Percentiles rank a stretch among this genome's conserved stretches.
These are phyloP conservation scores for Pseudomassariella vexata DNA, from an alignment of 2,329 filamentous ascomycete species.

Conservation along the genomic window DNA sequence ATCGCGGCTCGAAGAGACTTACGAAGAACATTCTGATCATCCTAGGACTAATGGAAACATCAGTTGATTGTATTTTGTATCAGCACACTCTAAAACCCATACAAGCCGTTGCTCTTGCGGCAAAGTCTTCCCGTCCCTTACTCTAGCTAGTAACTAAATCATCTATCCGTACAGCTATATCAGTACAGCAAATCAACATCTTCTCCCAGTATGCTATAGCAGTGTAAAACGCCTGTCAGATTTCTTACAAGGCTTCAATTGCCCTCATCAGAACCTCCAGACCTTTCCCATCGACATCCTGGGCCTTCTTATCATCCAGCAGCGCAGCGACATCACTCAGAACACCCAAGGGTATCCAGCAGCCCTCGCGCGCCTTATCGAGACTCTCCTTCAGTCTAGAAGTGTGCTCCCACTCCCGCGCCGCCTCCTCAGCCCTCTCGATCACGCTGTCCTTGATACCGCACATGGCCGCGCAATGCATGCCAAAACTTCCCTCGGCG, in stretches of 20 bases:
- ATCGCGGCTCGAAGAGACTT: too few species aligned
- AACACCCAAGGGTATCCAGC: conserved; percentile 77
- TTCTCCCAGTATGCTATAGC: too few species aligned
- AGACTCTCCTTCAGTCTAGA: conserved; percentile 83
- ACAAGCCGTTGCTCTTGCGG: too few species aligned
- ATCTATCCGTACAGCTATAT: too few species aligned
- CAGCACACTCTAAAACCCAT: too few species aligned
- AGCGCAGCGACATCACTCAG: conserved; percentile 83
- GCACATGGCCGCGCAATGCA: conserved; percentile 99
- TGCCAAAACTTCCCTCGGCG: conserved; percentile 93
- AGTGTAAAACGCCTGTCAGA: not conserved
- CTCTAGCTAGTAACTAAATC: too few species aligned
- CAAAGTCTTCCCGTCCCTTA: too few species aligned
- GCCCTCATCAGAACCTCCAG: conserved; percentile 55
- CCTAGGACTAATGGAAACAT: too few species aligned
- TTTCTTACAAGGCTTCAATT: conserved; percentile 52
- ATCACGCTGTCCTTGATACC: conserved; percentile 82
- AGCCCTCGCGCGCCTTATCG: conserved; percentile 71
- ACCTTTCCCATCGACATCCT: conserved; percentile 42
- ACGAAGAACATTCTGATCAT: too few species aligned
- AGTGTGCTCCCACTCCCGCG: conserved; percentile 91
- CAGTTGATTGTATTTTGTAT: too few species aligned
- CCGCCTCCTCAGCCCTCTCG: conserved; percentile 79
- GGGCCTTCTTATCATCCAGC: conserved; percentile 49
- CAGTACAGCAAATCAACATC: too few species aligned